These are phyloP conservation scores for Rhodotorula diobovata DNA, from an alignment of 768 basidiomycete genomes.

Conservation along the genomic window DNA sequence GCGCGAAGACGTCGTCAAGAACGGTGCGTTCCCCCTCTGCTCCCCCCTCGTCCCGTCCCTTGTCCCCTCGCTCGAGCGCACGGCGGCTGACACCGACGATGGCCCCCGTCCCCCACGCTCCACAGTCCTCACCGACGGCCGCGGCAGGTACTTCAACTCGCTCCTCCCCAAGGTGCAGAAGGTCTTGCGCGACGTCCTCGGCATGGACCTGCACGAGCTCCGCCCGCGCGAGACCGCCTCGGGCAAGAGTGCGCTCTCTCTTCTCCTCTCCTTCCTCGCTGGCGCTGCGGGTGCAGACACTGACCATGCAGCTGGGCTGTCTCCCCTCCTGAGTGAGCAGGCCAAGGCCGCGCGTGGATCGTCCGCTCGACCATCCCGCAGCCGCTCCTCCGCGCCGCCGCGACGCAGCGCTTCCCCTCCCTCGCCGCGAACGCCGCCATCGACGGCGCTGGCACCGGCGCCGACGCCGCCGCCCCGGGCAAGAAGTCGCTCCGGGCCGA, in stretches of 20 bases:
- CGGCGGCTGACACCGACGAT: no score
- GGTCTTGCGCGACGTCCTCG: conserved; percentile 63
- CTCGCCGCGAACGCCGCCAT: no score
- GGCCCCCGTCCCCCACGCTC: neutral
- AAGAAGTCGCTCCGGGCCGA: neutral
- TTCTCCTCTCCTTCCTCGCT: no score
- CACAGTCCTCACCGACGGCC: conserved; percentile 53
- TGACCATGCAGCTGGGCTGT: no score
- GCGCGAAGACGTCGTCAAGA: conserved; percentile 81
- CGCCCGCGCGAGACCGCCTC: conserved; percentile 53
- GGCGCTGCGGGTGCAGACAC: no score
- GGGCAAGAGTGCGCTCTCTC: conserved; percentile 18
- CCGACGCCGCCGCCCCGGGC: neutral
- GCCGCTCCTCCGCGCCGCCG: conserved; percentile 17
- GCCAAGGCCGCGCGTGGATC: conserved; percentile 74
- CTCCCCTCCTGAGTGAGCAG: conserved; percentile 42
- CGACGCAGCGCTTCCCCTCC: conserved; percentile 23
- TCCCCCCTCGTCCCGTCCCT: neutral
- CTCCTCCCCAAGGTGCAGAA: conserved; percentile 64
- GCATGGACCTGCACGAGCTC: conserved; percentile 79
- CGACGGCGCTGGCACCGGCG: no score
- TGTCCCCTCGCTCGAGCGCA: neutral
- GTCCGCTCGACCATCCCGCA: conserved; percentile 69
- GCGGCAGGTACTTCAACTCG: conserved; percentile 59
- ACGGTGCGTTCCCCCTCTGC: conserved; percentile 58